Evolutionary conservation across 352 stramenopile genomes (phyloP), one percentile per base, ranked within the genome.

Genomic region (Plasmopara halstedii): DNA sequence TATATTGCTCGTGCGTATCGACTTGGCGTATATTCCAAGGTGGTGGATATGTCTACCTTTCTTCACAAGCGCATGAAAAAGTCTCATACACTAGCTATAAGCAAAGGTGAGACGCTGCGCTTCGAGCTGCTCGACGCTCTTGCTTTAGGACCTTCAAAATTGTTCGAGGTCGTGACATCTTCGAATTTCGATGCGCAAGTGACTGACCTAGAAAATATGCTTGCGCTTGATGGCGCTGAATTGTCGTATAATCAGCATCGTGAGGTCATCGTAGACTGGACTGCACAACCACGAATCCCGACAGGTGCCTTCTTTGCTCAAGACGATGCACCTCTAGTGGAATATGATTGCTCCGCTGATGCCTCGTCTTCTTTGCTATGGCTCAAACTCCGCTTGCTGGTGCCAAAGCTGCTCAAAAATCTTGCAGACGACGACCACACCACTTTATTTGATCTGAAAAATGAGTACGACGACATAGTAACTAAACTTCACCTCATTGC

Each of bases 11-110:
- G 77, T 19, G 64, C 82, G 13, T 93, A 93, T 53, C 76, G 74
- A 23, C 62, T 85, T n/a, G 82, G 82, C 23, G 78, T 91, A 8
- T 89, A 85, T 62, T 88, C 78, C 37, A 90, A 90, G 45, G 82
- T 88, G 20, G 34, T 85, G 1, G 82, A 93, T 46, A 89, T 93
- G 79, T 88, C 78, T 19, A 56, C 46, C 13, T 93, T 93, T 33
- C 22, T 89, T 37, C 62, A 85, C 34, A 64, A 79, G 44, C 69
- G 70, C 17, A 91, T 93, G 79, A 64, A 73, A 19, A 72, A 73
- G 25, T 89, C 78, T 33, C 73, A 93, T 50, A 81, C 73, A 23
- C 62, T 88, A 6, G 82, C 79, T 11, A 78, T 89, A 32, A 72
- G 56, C 15, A 71, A 65, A 34, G 64, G 72, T 17, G 76, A 93